phyloP scores from a whole-genome alignment of 306 rosid genomes.

The Pyrus communis region DNA sequence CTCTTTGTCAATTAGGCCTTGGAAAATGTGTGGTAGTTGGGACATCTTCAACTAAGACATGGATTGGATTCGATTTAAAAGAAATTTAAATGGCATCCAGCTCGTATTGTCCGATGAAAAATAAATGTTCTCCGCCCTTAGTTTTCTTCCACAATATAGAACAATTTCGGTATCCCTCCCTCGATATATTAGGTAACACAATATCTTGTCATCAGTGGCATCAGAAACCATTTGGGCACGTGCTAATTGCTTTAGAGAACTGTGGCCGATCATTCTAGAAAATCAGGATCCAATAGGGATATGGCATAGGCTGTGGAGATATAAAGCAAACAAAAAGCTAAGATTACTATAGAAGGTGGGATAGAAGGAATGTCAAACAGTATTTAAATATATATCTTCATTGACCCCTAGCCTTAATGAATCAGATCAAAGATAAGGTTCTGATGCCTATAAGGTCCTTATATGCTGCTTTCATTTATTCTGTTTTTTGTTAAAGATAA shows the following conservation, averaged over 20 bases:
- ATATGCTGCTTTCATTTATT: not conserved
- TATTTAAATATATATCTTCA: not conserved
- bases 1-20: too few species aligned
- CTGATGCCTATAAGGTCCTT: not conserved
- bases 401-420: not conserved
- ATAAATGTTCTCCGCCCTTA: not conserved
- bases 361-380: not conserved
- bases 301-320: not conserved
- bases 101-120: not conserved
- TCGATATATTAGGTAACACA: not conserved
- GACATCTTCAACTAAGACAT: not conserved
- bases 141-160: not conserved
- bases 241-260: not conserved
- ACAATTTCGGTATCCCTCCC: not conserved
- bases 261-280: not conserved
- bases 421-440: too few species aligned
- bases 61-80: not conserved
- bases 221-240: not conserved
- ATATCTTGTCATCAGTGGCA: not conserved
- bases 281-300: not conserved
- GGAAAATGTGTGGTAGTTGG: not conserved
- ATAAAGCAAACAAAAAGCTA: not conserved
- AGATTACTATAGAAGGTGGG: not conserved
- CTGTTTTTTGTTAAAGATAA: not conserved
- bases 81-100: not conserved